Conservation (phyloP, 208 protist genomes). For the Wallacemonas collosoma region DNA sequence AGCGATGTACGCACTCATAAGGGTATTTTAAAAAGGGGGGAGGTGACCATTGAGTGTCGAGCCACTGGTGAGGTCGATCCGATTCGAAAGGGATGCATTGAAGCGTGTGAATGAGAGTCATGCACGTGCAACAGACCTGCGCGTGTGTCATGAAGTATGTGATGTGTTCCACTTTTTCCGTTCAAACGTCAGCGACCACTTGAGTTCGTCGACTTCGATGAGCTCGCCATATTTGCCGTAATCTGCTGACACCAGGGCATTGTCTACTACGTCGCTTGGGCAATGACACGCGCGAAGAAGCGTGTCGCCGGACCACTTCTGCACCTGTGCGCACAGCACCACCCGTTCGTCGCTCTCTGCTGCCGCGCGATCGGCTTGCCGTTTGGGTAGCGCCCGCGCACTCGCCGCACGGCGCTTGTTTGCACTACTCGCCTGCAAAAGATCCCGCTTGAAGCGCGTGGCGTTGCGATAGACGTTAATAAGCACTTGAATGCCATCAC, state of each 20-base stretch:
- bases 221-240: slow-evolving; percentile 61
- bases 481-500: slow-evolving; percentile 65
- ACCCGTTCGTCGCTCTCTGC: slow-evolving; percentile 24
- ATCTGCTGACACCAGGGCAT: slow-evolving; percentile 37
- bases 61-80: no score
- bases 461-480: slow-evolving; percentile 58
- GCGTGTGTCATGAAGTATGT: neutral
- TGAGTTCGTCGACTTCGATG: slow-evolving; percentile 79
- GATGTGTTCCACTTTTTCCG: slow-evolving; percentile 27
- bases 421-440: slow-evolving; percentile 13
- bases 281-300: slow-evolving; percentile 56
- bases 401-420: neutral
- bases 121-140: no score
- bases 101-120: no score
- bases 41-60: no score
- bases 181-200: slow-evolving; percentile 66
- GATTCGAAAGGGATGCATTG: no score
- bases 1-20: no score
- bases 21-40: no score
- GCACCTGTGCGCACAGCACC: slow-evolving; percentile 47
- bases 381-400: slow-evolving; percentile 7
- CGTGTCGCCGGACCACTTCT: slow-evolving; percentile 61
- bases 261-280: slow-evolving; percentile 29
- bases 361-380: slow-evolving; percentile 1
- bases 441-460: slow-evolving; percentile 19